These are phyloP conservation scores for Sclerotinia spermophila DNA, from an alignment of 2,329 filamentous ascomycete species.

Conservation along the genomic window DNA sequence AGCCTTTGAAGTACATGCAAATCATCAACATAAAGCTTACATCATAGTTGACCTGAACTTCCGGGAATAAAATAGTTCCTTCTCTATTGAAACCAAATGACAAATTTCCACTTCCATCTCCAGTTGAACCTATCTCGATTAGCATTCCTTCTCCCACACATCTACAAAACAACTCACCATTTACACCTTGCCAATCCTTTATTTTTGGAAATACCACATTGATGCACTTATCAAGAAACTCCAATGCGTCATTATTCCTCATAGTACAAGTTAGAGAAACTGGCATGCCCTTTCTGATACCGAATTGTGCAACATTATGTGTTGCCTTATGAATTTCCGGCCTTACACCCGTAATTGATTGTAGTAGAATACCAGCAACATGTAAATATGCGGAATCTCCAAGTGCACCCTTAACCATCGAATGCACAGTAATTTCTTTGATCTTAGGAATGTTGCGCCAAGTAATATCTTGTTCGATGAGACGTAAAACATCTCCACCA, in stretches of 20 bases:
- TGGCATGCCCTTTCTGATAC: constrained; percentile 65
- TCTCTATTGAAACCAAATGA: constrained; percentile 74
- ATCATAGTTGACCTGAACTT: constrained; percentile 92
- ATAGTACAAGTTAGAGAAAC: constrained; percentile 75
- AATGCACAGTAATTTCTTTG: constrained; percentile 75
- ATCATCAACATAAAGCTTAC: constrained; percentile 51
- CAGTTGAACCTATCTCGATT: constrained; percentile 44
- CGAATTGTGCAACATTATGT: constrained; percentile 70
- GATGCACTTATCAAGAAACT: constrained; percentile 87
- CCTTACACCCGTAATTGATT: constrained; percentile 78
- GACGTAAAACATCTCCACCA: constrained; percentile 67
- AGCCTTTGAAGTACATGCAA: constrained; percentile 15
- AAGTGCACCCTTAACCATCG: constrained; percentile 63
- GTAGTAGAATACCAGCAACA: constrained; percentile 77
- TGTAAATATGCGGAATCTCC: constrained; percentile 73
- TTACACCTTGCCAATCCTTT: constrained; percentile 90
- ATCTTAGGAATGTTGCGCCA: constrained; percentile 86
- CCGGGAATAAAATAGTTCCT: constrained; percentile 80
- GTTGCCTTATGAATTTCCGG: constrained; percentile 67
- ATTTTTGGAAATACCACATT: constrained; percentile 90
- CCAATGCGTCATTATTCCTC: constrained; percentile 74
- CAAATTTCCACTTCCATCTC: constrained; percentile 86
- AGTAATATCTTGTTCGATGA: constrained; percentile 69
- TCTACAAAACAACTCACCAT: constrained; percentile 41
- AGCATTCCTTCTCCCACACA: constrained; percentile 28